Evolutionary conservation across 768 basidiomycete genomes (phyloP).

Genomic region (Cystofilobasidium capitatum): DNA sequence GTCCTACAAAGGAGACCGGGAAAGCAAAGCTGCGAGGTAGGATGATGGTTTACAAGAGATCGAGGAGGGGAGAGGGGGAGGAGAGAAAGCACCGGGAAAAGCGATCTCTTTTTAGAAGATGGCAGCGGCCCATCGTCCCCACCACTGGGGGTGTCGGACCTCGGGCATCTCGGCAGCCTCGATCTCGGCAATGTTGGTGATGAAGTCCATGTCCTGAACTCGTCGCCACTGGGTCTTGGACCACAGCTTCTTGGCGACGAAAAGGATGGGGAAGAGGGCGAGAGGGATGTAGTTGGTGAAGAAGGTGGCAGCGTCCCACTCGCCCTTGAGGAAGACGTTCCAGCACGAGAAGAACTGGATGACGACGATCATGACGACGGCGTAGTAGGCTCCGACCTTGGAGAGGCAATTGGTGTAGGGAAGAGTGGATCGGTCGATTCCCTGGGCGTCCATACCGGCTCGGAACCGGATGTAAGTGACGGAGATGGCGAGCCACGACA

Average conservation of each 20-base stretch:
- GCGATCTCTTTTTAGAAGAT: slow-evolving; percentile 1
- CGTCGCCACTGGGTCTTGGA: slow-evolving; percentile 46
- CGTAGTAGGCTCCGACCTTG: slow-evolving; percentile 43
- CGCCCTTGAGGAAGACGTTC: slow-evolving; percentile 40
- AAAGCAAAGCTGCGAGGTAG: no score
- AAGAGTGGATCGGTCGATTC: slow-evolving; percentile 57
- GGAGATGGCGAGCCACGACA: slow-evolving; percentile 73
- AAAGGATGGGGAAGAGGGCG: slow-evolving; percentile 65
- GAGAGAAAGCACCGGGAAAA: not conserved
- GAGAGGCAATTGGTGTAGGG: slow-evolving; percentile 59
- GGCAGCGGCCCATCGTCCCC: slow-evolving; percentile 13
- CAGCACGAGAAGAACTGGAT: slow-evolving; percentile 35
- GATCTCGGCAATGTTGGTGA: slow-evolving; percentile 23
- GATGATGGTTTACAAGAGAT: no score
- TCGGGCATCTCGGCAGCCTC: slow-evolving; percentile 19
- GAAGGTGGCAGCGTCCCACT: slow-evolving; percentile 37
- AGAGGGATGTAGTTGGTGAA: slow-evolving; percentile 31
- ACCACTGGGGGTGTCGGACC: slow-evolving; percentile 21
- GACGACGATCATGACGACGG: slow-evolving; percentile 29
- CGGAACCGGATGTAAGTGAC: slow-evolving; percentile 75
- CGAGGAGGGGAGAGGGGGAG: not conserved
- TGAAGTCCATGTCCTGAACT: slow-evolving; percentile 67
- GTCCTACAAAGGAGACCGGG: no score
- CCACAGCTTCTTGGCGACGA: slow-evolving; percentile 51
- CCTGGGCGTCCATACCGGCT: slow-evolving; percentile 69